These are phyloP conservation scores for Passalora sequoiae DNA, from an alignment of 2,329 filamentous ascomycete species.

Conservation along the genomic window DNA sequence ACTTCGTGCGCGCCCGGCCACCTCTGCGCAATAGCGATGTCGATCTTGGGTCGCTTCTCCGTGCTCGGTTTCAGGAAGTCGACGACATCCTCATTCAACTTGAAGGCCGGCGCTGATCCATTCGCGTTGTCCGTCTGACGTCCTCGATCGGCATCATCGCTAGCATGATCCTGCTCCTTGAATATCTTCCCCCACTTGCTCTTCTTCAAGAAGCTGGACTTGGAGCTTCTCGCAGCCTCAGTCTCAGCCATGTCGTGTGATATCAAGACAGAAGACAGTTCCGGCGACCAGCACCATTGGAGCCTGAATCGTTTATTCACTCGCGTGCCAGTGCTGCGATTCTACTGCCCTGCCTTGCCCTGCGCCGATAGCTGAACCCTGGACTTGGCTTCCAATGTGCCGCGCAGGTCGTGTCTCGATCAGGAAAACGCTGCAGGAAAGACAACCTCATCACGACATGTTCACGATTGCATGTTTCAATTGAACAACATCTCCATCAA, in stretches of 20 bases:
- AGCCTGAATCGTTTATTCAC: no score
- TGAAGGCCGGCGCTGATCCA: constrained; percentile 17
- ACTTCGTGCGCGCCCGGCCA: constrained; percentile 49
- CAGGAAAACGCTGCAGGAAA: no score
- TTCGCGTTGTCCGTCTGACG: constrained; percentile 3
- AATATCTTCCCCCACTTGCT: constrained; percentile 33
- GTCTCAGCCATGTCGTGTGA: constrained; percentile 15
- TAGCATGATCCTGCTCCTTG: constrained; percentile 22
- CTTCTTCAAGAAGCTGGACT: constrained; percentile 26
- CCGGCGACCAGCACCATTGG: constrained; percentile 15
- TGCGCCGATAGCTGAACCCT: no score
- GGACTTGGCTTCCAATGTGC: no score
- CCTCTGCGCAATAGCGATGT: constrained; percentile 46
- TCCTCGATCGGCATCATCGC: constrained; percentile 4
- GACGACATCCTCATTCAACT: constrained; percentile 46
- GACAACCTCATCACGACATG: no score
- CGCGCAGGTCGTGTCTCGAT: no score
- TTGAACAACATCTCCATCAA: no score
- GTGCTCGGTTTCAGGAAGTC: constrained; percentile 55
- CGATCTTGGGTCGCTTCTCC: constrained; percentile 44
- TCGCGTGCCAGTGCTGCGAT: no score
- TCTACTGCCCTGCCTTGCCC: no score
- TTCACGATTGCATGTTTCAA: no score
- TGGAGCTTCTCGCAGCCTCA: constrained; percentile 20
- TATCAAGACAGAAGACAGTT: background rate